Percentiles rank a stretch among this genome's conserved stretches.
Evolutionary conservation across 2,329 filamentous ascomycete species (phyloP).

Genomic region (Sclerotinia sclerotiorum): DNA sequence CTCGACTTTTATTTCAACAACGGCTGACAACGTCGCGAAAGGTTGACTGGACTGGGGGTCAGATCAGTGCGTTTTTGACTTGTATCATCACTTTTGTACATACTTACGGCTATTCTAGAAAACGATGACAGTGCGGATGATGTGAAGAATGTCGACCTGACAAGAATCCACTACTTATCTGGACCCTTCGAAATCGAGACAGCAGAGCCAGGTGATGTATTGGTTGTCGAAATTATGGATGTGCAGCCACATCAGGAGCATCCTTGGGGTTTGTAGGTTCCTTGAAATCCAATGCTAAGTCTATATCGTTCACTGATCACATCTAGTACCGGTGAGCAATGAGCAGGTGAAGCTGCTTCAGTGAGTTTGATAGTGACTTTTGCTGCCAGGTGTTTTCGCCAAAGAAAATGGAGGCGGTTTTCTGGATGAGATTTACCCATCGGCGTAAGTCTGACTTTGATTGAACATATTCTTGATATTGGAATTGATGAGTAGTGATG

Average conservation of each 20-base stretch:
- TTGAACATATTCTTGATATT: not conserved
- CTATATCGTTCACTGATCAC: not conserved
- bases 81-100: not conserved
- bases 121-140: constrained; percentile 93
- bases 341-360: not conserved
- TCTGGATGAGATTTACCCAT: constrained; percentile 81
- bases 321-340: constrained; percentile 14
- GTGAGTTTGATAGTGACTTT: constrained; percentile 2
- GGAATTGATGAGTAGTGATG: constrained; percentile 38
- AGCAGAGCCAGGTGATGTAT: constrained; percentile 78
- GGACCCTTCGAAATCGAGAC: constrained; percentile 86
- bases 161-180: constrained; percentile 80
- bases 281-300: not conserved
- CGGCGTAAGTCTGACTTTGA: constrained; percentile 57
- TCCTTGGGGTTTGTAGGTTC: constrained; percentile 91
- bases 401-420: constrained; percentile 85
- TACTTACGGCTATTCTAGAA: constrained; percentile 39
- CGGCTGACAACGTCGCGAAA: constrained; percentile 22
- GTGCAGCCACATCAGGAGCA: constrained; percentile 83
- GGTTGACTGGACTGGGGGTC: constrained; percentile 62
- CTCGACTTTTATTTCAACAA: constrained; percentile 9
- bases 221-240: constrained; percentile 84
- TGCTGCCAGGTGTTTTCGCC: constrained; percentile 54
- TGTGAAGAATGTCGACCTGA: constrained; percentile 79
- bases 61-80: constrained; percentile 64